Conservation (phyloP, 2,329 filamentous ascomycete genomes). For the Penicillium aurantiogriseum region DNA sequence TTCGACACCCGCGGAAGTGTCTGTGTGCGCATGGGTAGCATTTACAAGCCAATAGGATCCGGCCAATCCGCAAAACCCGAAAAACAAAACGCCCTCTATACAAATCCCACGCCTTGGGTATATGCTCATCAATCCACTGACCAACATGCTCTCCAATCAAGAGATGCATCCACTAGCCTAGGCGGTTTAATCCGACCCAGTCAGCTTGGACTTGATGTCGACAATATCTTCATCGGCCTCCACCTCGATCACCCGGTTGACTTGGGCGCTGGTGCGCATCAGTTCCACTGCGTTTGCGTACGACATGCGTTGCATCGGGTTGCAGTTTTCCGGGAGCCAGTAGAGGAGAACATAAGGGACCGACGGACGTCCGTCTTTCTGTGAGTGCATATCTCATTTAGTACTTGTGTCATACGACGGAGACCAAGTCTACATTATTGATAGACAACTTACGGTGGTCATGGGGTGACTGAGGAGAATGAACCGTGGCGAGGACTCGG, state of each 20-base stretch:
- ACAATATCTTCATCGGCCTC: constrained; percentile 76
- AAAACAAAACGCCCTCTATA: constrained; percentile 3
- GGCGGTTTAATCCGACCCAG: constrained; percentile 27
- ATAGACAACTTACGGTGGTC: constrained; percentile 63
- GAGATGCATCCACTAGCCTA: neutral
- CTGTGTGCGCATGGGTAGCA: neutral
- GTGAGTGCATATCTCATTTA: constrained; percentile 6
- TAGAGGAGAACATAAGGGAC: constrained; percentile 94
- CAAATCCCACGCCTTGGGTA: constrained; percentile 1
- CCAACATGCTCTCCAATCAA: neutral
- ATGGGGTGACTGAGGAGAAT: constrained; percentile 88
- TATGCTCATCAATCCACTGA: constrained; percentile 1
- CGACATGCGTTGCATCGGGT: constrained; percentile 81
- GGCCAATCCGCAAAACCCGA: neutral
- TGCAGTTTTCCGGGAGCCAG: constrained; percentile 90
- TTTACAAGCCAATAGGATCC: constrained; percentile 2
- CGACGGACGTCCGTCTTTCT: constrained; percentile 78
- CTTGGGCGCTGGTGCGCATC: constrained; percentile 89
- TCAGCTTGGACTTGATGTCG: constrained; percentile 69
- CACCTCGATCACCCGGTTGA: constrained; percentile 83
- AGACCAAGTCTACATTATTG: neutral
- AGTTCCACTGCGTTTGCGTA: constrained; percentile 96
- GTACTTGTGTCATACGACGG: neutral
- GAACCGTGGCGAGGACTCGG: constrained; percentile 87
- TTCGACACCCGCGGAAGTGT: neutral